Evolutionary conservation across 2,329 filamentous ascomycete genomes (phyloP).

Genomic region (Mariannaea elegans): DNA sequence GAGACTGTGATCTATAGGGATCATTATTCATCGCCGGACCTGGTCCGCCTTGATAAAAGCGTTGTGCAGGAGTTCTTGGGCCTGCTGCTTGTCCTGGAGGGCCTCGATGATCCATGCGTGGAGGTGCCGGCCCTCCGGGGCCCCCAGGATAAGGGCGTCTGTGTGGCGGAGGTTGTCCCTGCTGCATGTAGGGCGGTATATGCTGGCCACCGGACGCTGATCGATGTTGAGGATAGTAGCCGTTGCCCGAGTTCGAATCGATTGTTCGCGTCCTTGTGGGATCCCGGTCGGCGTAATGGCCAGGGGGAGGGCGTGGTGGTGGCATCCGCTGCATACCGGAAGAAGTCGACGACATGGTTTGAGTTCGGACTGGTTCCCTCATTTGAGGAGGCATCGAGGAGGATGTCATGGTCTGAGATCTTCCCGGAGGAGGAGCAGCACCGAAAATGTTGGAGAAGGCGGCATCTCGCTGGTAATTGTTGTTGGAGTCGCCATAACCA

Average conservation of each 20-base stretch:
- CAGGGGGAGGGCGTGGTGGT: constrained; percentile 63
- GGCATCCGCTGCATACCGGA: constrained; percentile 69
- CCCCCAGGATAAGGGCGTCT: constrained; percentile 55
- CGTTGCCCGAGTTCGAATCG: constrained; percentile 54
- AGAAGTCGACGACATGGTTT: constrained; percentile 74
- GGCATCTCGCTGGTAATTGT: constrained; percentile 82
- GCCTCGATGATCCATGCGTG: constrained; percentile 72
- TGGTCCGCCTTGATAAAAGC: constrained; percentile 68
- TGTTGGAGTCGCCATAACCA: constrained; percentile 23
- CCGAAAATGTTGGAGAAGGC: constrained; percentile 98
- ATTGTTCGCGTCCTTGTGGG: constrained; percentile 42
- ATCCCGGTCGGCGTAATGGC: constrained; percentile 48
- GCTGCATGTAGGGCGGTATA: constrained; percentile 55
- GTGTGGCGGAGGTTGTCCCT: constrained; percentile 47
- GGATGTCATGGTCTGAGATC: constrained; percentile 95
- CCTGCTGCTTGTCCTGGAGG: constrained; percentile 53
- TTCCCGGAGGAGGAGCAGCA: constrained; percentile 81
- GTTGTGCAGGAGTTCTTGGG: constrained; percentile 58
- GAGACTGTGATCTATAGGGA: constrained; percentile 89
- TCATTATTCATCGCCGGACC: constrained; percentile 82
- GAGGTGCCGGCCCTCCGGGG: constrained; percentile 59
- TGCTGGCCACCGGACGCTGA: constrained; percentile 60
- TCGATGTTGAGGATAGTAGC: constrained; percentile 63
- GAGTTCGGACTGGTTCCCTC: constrained; percentile 72
- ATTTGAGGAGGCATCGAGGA: constrained; percentile 67